Evolutionary conservation across 345 rosid species (phyloP), one percentile per base, ranked within the genome.

Genomic region (Citrus sp.): DNA sequence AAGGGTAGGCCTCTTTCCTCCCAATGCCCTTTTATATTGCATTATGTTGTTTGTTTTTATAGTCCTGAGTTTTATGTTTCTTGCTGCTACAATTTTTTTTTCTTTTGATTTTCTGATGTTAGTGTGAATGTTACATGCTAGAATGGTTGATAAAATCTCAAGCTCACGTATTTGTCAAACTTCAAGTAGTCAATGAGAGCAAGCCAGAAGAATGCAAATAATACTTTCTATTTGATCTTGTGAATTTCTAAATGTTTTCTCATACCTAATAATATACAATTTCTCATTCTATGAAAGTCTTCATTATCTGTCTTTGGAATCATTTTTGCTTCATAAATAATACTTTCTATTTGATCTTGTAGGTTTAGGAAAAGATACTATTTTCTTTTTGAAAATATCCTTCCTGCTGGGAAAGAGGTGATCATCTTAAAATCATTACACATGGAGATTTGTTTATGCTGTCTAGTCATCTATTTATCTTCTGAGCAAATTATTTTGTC

Each of bases 301-400:
- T 9, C 24, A 18, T 35, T 66, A 21, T 67, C 40, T 67, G 30
- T 38, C 21, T 7, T 35, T 67, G 27, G 30, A 38, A 49, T 13
- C 28, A 16, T 32, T 51, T 38, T 71, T 72, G 16, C 22, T 16
- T 51, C 59, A 10, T 30, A 8, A 63, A 24, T 70, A 8, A 54
- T 46, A 66, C 9, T 34, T 40, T 30, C n/a, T 62, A 35, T 65
- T 80, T 65, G 58, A 18, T 74, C 66, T 80, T 81, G 59, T 65
- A 91, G 97, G 86, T 92, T 90, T 80, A 91, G 89, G 85, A 93
- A 93, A 81, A 88, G 94, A 83, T 92, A 85, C 73, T 70, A 83
- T 81, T 95, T 95, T 77, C 88, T 93, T n/a, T 91, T 77, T 49
- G 87, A 92, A 83, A 85, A 87, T 6, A 87, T 88, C 34, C 89